Base-by-base conservation (phyloP, 495 filamentous ascomycete species). In the Penicillium coprophilum region DNA sequence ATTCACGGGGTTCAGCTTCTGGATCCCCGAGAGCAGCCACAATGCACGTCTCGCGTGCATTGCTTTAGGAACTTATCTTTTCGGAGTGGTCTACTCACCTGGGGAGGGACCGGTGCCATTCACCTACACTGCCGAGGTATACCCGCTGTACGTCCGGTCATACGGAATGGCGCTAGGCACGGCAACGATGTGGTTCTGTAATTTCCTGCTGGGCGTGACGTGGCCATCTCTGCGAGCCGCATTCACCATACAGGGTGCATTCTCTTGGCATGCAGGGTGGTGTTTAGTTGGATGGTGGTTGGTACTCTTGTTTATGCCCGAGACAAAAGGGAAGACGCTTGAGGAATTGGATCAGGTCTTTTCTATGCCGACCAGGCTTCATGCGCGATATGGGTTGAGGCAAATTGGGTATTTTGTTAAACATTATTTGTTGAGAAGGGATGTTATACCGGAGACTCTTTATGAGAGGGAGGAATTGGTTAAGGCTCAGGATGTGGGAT, bases 31-130 rank as follows among this genome's bases (percentile, higher is more conserved):
- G 20, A 65, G 60, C 46, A 52, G 71, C 61, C 55, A 74, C 66
- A 79, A 57, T 9, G 75, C 76, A 15, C 74, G 73, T 15, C 66
- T 86, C 34, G 84, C 65, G 47, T 86, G 82, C 54, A 83, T 91
- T 11, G 82, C 85, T 0, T 67, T 86, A 4, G 88, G 87, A 5
- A 88, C 90, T 39, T 92, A 90, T 62, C 71, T 94, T 3, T 94
- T 87, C 63, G 87, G 81, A 13, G 76, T 87, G 6, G 81, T 89
- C 21, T 93, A 95, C 71, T 88, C 85, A 0, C 88, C 89, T 2
- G 90, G 90, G 17, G 86, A 89, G 64, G 88, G 90, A 0, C 88
- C 90, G 0, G 90, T 94, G 0, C 89, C 90, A 0, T 92, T 92
- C 64, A 90, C 88, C 1, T 94, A 95, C 65, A 87, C 84, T 5